Percentiles rank a stretch among this genome's conserved stretches.
These are phyloP conservation scores for Gynostemma pentaphyllum DNA, from an alignment of 306 rosid genomes.

Conservation along the genomic window DNA sequence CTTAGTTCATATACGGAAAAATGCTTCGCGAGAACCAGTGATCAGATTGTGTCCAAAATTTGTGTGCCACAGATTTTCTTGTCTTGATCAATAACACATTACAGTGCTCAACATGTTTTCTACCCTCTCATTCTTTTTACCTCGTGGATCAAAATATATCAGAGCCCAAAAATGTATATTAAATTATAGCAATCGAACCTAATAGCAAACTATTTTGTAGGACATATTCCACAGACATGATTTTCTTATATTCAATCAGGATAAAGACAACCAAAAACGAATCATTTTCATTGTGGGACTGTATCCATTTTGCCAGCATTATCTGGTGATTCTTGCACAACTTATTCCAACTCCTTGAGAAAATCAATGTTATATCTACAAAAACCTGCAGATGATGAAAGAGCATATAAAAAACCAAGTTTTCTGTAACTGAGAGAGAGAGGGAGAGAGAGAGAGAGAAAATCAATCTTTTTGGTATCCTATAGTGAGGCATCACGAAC, in stretches of 20 bases:
- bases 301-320: constrained; percentile 15
- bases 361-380: constrained; percentile 86
- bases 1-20: too few relatives aligned
- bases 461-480: too few relatives aligned
- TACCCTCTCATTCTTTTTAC: background rate
- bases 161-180: background rate
- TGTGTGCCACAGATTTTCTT: background rate
- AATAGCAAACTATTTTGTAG: background rate
- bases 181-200: background rate
- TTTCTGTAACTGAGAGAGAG: background rate
- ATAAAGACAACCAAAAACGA: background rate
- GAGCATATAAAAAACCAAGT: background rate
- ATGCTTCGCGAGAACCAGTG: too few relatives aligned
- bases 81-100: background rate
- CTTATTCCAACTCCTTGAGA: constrained; percentile 61
- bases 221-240: background rate
- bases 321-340: background rate
- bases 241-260: background rate
- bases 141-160: background rate
- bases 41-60: background rate
- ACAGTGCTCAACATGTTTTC: background rate
- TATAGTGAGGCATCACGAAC: background rate
- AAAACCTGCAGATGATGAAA: constrained; percentile 52
- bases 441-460: too few relatives aligned
- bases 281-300: constrained; percentile 16